These are phyloP conservation scores for Phytophthora tentaculata DNA, from an alignment of 352 stramenopile genomes.

Conservation along the genomic window DNA sequence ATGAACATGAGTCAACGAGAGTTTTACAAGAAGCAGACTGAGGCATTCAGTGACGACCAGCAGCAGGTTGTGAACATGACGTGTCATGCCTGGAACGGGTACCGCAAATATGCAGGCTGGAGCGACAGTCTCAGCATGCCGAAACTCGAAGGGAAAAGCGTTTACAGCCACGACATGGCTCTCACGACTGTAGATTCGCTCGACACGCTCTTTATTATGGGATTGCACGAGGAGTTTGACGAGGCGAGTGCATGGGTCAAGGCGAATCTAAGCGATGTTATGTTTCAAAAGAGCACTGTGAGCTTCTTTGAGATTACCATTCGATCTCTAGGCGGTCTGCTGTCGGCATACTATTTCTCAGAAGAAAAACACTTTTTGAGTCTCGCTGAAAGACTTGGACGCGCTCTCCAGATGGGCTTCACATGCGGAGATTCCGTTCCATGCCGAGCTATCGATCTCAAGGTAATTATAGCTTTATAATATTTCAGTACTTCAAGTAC, in stretches of 20 bases:
- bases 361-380: conserved; percentile 55
- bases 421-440: conserved; percentile 42
- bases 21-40: conserved; percentile 28
- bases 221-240: conserved; percentile 67
- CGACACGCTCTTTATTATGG: conserved; percentile 74
- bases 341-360: conserved; percentile 64
- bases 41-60: conserved; percentile 48
- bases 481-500: too few relatives aligned
- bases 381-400: conserved; percentile 44
- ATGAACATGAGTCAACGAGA: conserved; percentile 28
- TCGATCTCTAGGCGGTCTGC: conserved; percentile 57
- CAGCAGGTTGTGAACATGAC: conserved; percentile 57
- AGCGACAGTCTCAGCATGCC: conserved; percentile 48
- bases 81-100: conserved; percentile 60
- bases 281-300: conserved; percentile 46
- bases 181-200: conserved; percentile 69
- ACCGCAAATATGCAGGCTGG: conserved; percentile 48
- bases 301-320: conserved; percentile 75
- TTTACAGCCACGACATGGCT: conserved; percentile 69
- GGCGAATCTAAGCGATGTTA: conserved; percentile 38
- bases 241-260: conserved; percentile 63
- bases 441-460: conserved; percentile 46
- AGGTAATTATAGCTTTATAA: conserved; percentile 32
- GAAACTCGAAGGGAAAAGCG: conserved; percentile 18
- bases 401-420: conserved; percentile 43